Evolutionary conservation across 345 rosid species (phyloP), one percentile per base, ranked within the genome.

Genomic region (Citrus mangshanensis): DNA sequence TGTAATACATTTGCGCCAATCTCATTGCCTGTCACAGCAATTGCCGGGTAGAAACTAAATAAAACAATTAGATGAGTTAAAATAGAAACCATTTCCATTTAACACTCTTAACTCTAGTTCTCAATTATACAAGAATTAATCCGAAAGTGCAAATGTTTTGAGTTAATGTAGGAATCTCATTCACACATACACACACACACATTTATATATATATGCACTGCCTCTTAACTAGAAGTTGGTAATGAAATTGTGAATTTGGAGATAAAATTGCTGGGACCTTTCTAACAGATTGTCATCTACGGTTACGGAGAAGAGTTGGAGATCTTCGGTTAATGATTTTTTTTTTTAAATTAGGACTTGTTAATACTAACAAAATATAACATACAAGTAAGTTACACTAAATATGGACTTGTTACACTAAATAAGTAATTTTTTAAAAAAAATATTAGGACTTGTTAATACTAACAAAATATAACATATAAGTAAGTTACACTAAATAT

Each of bases 31-130:
- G 55, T 35, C 40, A 63, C 22, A 22, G 80, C 32, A 5, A 54
- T 21, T 37, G 82, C 78, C 25, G 66, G 78, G 58, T 72, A 68
- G 77, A 61, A 66, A 54, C 67, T 68, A 30, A 80, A 62, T 51
- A 65, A 32, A 65, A 62, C 79, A 54, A 76, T 58, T 59, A 82
- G 70, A 35, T 25, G 24, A 63, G 71, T 37, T 9, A 81, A 38
- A 62, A 77, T 49, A 18, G 35, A 56, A 21, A 25, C 79, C 82
- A 72, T 67, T 12, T 12, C 1, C 51, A 32, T 32, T 59, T 62
- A 78, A 46, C 38, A 58, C 3, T 56, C 60, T 19, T 8, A 0
- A 37, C 13, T 60, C 27, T 59, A 25, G 76, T 27, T 75, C 60
- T 38, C 79, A 84, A 65, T 72, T 16, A 13, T 70, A 21, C 22